A percentile compares a stretch with the other conserved stretches of the same genome.
These are phyloP conservation scores for Rhodofomes roseus DNA, from an alignment of 1,284 basidiomycete species.

Conservation along the genomic window DNA sequence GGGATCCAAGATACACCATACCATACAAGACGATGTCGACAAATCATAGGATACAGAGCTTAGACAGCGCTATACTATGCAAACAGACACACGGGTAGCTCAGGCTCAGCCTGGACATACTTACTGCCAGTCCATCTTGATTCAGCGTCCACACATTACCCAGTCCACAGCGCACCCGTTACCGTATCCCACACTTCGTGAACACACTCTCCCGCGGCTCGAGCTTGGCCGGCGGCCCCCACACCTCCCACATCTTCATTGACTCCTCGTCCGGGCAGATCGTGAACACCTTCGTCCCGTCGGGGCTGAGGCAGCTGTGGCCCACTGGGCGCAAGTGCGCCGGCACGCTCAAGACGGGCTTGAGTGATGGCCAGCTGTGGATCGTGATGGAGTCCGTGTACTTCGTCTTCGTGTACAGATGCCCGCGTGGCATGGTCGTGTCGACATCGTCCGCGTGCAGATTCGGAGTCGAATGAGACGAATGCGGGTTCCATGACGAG, in stretches of 20 bases:
- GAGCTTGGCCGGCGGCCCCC: slow-evolving; percentile 26
- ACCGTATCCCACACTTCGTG: slow-evolving; percentile 25
- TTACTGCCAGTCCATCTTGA: not conserved
- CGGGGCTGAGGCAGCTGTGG: slow-evolving; percentile 33
- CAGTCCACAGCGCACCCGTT: not conserved
- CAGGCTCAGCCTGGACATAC: not conserved
- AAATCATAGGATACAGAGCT: not conserved
- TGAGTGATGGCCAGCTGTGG: slow-evolving; percentile 39
- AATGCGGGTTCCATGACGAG: slow-evolving; percentile 28
- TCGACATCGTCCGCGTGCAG: not conserved
- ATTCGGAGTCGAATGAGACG: slow-evolving; percentile 4
- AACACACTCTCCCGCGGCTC: slow-evolving; percentile 26
- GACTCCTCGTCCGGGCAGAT: slow-evolving; percentile 36
- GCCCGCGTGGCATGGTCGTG: not conserved
- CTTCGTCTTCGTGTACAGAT: slow-evolving; percentile 24
- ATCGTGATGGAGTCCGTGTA: slow-evolving; percentile 48
- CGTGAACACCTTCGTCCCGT: slow-evolving; percentile 35
- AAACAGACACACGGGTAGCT: not conserved
- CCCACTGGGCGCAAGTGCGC: slow-evolving; percentile 33
- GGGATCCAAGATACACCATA: not conserved
- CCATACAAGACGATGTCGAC: not conserved
- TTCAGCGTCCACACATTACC: not conserved
- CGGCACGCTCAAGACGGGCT: slow-evolving; percentile 29
- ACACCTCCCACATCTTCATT: slow-evolving; percentile 42
- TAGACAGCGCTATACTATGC: not conserved